Evolutionary conservation across 169 alveolate genomes (phyloP).

Genomic region (Cryptosporidium parvum): DNA sequence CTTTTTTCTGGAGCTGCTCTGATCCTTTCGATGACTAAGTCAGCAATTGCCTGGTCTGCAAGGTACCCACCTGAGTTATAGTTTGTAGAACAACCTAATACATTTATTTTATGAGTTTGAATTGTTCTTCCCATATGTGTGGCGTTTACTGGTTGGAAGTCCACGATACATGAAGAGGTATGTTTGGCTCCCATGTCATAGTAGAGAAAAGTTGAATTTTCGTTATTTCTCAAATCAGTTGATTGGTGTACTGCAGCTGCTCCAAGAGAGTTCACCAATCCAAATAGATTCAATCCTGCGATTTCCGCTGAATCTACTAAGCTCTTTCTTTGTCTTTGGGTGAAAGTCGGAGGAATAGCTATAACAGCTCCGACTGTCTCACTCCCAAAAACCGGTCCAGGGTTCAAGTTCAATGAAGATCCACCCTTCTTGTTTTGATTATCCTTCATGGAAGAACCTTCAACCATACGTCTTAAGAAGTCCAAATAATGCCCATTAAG

Average conservation of each 20-base stretch:
- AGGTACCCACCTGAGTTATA: conserved; percentile 58
- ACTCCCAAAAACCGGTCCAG: conserved; percentile 77
- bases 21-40: conserved; percentile 25
- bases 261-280: conserved; percentile 79
- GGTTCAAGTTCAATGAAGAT: background rate
- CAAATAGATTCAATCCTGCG: conserved; percentile 79
- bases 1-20: conserved; percentile 29
- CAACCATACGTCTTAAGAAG: conserved; percentile 78
- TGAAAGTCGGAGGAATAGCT: conserved; percentile 80
- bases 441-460: conserved; percentile 53
- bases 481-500: conserved; percentile 79
- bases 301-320: conserved; percentile 80
- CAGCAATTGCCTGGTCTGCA: conserved; percentile 52
- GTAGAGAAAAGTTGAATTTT: conserved; percentile 46
- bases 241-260: conserved; percentile 83
- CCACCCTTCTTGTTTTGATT: conserved; percentile 9
- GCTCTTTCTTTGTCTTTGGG: conserved; percentile 75
- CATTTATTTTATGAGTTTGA: conserved; percentile 45
- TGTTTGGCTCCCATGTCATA: conserved; percentile 74
- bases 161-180: conserved; percentile 63
- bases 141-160: conserved; percentile 36
- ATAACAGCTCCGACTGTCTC: conserved; percentile 80
- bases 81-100: conserved; percentile 52
- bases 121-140: conserved; percentile 63
- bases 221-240: conserved; percentile 76